These are phyloP conservation scores for Amaranthus palmeri DNA, from an alignment of 148 eudicot genomes.

Conservation along the genomic window DNA sequence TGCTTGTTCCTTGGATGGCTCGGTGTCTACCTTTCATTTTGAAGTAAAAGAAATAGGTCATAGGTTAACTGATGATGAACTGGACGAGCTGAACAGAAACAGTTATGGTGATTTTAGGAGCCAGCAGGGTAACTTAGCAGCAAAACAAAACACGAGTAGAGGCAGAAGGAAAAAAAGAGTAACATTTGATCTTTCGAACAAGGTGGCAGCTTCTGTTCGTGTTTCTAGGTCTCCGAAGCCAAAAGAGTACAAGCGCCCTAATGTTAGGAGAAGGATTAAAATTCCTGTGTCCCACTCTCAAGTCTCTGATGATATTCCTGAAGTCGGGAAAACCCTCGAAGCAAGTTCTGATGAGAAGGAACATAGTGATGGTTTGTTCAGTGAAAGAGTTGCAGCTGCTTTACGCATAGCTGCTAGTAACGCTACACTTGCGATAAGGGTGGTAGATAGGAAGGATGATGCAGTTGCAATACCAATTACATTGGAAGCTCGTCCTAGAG, in stretches of 20 bases:
- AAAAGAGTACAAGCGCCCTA: constrained; percentile 92
- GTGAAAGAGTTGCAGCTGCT: constrained; percentile 69
- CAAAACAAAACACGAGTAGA: constrained; percentile 55
- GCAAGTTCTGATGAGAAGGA: constrained; percentile 39
- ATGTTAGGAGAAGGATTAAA: constrained; percentile 84
- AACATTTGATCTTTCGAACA: constrained; percentile 41
- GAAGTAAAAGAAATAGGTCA: constrained; percentile 83
- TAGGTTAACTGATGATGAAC: constrained; percentile 65
- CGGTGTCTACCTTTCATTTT: constrained; percentile 84
- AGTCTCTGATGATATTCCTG: constrained; percentile 34
- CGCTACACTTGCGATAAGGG: constrained; percentile 49
- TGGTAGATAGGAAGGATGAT: constrained; percentile 81
- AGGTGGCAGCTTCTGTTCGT: constrained; percentile 40
- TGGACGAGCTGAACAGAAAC: constrained; percentile 69
- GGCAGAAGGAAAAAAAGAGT: constrained; percentile 49
- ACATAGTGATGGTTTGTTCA: constrained; percentile 69
- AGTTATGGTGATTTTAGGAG: constrained; percentile 96
- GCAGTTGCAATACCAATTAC: constrained; percentile 56
- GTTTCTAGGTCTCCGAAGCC: constrained; percentile 86
- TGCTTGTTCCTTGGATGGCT: constrained; percentile 96
- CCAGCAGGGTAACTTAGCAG: constrained; percentile 72
- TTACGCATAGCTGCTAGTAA: constrained; percentile 40
- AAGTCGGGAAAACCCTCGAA: constrained; percentile 35
- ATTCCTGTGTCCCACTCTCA: constrained; percentile 37
- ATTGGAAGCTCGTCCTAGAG: constrained; percentile 85